phyloP scores from a whole-genome alignment of 371 early-diverging fungal genomes.

The Funneliformis caledonium region DNA sequence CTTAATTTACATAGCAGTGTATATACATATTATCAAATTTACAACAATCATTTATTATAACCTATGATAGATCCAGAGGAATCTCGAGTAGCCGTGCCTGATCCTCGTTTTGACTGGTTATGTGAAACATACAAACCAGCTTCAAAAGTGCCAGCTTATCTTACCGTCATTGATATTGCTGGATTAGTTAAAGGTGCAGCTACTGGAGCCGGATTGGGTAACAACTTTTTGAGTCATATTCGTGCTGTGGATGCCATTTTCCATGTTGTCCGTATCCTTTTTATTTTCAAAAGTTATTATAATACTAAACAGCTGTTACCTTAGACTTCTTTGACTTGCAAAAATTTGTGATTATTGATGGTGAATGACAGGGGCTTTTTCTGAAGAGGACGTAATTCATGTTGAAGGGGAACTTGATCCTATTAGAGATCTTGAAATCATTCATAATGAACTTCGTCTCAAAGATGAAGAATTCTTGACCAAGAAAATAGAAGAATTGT shows the following conservation, averaged over 20 bases:
- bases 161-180: slow-evolving; percentile 99
- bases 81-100: slow-evolving; percentile 93
- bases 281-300: background rate
- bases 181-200: slow-evolving; percentile 97
- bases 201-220: slow-evolving; percentile 95
- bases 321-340: slow-evolving; percentile 4
- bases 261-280: slow-evolving; percentile 93
- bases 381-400: slow-evolving; percentile 75
- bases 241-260: slow-evolving; percentile 98
- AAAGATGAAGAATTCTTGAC: slow-evolving; percentile 93
- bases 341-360: background rate
- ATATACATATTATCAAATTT: background rate
- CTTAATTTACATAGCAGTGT: background rate
- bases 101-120: slow-evolving; percentile 92
- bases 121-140: slow-evolving; percentile 60
- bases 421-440: slow-evolving; percentile 93
- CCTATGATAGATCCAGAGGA: slow-evolving; percentile 83
- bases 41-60: background rate
- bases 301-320: background rate
- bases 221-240: slow-evolving; percentile 97
- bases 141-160: slow-evolving; percentile 72
- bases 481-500: slow-evolving; percentile 61
- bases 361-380: slow-evolving; percentile 44
- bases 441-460: slow-evolving; percentile 94
- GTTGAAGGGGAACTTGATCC: slow-evolving; percentile 97